Evolutionary conservation across 768 basidiomycete genomes (phyloP).

Genomic region (Chlorophyllum brunneum): DNA sequence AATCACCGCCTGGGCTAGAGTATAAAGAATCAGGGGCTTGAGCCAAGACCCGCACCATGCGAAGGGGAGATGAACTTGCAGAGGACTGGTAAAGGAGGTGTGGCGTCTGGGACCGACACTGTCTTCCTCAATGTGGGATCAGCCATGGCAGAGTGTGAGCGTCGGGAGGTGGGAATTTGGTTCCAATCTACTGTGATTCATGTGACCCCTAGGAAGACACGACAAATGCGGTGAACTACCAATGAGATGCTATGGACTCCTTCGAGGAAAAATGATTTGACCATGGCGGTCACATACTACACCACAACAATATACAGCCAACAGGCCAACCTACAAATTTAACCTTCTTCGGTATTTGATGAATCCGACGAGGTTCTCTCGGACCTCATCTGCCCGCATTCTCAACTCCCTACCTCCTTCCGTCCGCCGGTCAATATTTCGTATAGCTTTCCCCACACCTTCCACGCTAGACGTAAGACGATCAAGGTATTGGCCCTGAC

Average conservation of each 20-base stretch:
- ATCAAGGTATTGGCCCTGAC: conserved; percentile 52
- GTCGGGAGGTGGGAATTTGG: not conserved
- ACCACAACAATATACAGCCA: too few relatives aligned
- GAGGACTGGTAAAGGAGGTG: conserved; percentile 33
- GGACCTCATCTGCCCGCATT: conserved; percentile 68
- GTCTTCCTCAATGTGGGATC: conserved; percentile 18
- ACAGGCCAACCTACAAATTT: too few relatives aligned
- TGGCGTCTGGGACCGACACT: conserved; percentile 27
- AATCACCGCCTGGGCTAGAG: conserved; percentile 34
- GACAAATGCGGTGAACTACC: too few relatives aligned
- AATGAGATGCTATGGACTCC: too few relatives aligned
- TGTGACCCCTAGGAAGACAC: not conserved
- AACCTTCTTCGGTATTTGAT: conserved; percentile 67
- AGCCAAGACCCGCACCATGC: too few relatives aligned
- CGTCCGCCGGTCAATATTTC: conserved; percentile 62
- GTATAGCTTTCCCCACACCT: conserved; percentile 57
- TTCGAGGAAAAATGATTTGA: too few relatives aligned
- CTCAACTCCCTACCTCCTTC: conserved; percentile 63
- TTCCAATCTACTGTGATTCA: not conserved
- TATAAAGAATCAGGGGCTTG: not conserved
- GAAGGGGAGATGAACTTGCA: conserved; percentile 19
- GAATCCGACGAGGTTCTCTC: conserved; percentile 74
- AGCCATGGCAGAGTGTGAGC: not conserved
- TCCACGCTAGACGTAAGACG: conserved; percentile 57
- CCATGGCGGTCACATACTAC: too few relatives aligned